Evolutionary conservation across 441 rosid genomes (phyloP).

Genomic region (Pelargonium fulgidum): DNA sequence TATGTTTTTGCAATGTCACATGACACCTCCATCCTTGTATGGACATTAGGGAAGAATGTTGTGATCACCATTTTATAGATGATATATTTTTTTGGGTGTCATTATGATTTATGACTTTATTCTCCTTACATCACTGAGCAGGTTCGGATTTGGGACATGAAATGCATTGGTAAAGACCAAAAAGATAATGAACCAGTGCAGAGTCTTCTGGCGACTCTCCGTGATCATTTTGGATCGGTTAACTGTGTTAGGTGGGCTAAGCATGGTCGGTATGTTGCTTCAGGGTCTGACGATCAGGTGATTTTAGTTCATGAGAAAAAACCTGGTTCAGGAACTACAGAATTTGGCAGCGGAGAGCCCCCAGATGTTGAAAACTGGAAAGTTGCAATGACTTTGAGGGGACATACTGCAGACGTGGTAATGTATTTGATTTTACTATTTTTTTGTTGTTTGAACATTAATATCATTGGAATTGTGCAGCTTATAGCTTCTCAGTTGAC

Average conservation of each 20-base stretch:
- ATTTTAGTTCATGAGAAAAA: conserved; percentile 86
- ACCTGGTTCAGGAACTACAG: conserved; percentile 96
- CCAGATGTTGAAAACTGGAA: conserved; percentile 99
- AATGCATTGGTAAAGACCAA: conserved; percentile 60
- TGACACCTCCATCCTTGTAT: no score
- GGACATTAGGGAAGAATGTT: neutral
- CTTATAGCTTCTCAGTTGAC: neutral
- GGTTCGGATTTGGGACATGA: conserved; percentile 95
- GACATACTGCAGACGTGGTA: conserved; percentile 99
- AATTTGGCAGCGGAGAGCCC: conserved; percentile 96
- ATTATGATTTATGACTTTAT: neutral
- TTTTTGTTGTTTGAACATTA: neutral
- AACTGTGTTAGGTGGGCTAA: conserved; percentile 99
- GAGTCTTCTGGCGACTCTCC: conserved; percentile 89
- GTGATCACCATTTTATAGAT: neutral
- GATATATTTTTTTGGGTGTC: neutral
- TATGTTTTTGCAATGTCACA: no score
- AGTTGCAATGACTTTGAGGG: conserved; percentile 88
- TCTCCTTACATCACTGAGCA: conserved; percentile 22
- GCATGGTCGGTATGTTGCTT: conserved; percentile 83
- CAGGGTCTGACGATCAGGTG: conserved; percentile 95
- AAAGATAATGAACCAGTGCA: conserved; percentile 51
- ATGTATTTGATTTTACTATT: conserved; percentile 17
- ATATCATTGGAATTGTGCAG: neutral
- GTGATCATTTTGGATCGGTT: conserved; percentile 96